Conservation (phyloP, 2,329 filamentous ascomycete genomes). For the Coniochaeta sp. region DNA sequence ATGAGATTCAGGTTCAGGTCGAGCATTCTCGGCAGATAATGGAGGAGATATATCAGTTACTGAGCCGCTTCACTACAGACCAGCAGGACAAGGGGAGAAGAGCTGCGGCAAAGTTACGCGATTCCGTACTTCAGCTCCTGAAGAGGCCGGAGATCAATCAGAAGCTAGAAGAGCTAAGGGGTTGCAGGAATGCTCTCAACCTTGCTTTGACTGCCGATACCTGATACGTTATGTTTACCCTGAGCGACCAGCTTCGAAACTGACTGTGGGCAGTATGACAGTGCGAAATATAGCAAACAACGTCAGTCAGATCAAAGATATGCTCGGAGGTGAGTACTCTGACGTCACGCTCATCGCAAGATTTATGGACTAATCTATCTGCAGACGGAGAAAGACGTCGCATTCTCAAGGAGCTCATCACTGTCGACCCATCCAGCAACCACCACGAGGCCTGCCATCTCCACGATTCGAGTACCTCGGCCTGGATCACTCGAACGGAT, state of each 20-base stretch:
- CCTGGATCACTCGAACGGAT: neutral
- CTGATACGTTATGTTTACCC: no score
- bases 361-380: neutral
- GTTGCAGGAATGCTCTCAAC: neutral
- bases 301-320: neutral
- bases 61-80: neutral
- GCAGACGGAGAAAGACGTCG: neutral
- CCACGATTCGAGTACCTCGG: neutral
- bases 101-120: neutral
- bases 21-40: neutral
- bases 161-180: neutral
- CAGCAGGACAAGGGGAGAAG: neutral
- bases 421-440: neutral
- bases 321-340: neutral
- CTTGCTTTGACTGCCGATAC: neutral
- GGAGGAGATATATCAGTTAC: neutral
- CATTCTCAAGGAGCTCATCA: neutral
- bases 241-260: no score
- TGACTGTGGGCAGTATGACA: neutral
- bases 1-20: neutral
- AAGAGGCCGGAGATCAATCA: neutral
- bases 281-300: neutral
- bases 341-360: neutral
- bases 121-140: neutral
- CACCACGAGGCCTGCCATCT: neutral